Percentiles rank a stretch among this genome's conserved stretches.
phyloP scores from a whole-genome alignment of 257 asterid species.

The Nicotiana obtusifolia region DNA sequence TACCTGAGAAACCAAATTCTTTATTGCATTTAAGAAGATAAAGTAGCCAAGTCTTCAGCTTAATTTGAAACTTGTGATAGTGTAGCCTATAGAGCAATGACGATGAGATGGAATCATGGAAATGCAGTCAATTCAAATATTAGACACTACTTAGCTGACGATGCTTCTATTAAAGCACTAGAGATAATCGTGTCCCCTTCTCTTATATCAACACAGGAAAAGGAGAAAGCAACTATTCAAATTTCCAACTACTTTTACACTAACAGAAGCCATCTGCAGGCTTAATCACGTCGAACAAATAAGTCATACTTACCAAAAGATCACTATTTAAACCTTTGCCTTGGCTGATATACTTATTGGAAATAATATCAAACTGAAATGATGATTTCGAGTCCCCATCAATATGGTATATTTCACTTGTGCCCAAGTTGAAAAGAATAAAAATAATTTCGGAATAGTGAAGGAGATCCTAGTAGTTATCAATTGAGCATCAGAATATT shows the following conservation, averaged over 20 bases:
- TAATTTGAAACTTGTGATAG: too few relatives aligned
- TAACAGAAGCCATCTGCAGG: not conserved
- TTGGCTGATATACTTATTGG: not conserved
- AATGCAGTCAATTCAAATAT: not conserved
- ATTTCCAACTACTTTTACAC: not conserved
- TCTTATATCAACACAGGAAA: not conserved
- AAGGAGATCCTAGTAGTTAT: not conserved
- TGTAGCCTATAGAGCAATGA: not conserved
- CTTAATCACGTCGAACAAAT: not conserved
- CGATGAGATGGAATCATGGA: not conserved
- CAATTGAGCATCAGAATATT: not conserved
- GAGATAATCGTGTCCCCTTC: too few relatives aligned
- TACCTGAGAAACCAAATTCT: not conserved
- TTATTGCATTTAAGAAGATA: not conserved
- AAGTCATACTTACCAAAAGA: not conserved
- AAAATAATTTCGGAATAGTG: not conserved
- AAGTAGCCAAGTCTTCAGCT: not conserved
- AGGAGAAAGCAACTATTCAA: not conserved
- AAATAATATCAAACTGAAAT: not conserved
- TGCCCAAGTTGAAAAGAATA: not conserved
- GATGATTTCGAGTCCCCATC: not conserved
- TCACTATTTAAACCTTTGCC: not conserved
- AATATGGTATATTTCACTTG: not conserved
- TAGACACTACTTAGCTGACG: too few relatives aligned
- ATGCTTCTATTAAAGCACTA: too few relatives aligned